phyloP scores from a whole-genome alignment of 2,329 filamentous ascomycete genomes.

The Rhynchosporium agropyri region DNA sequence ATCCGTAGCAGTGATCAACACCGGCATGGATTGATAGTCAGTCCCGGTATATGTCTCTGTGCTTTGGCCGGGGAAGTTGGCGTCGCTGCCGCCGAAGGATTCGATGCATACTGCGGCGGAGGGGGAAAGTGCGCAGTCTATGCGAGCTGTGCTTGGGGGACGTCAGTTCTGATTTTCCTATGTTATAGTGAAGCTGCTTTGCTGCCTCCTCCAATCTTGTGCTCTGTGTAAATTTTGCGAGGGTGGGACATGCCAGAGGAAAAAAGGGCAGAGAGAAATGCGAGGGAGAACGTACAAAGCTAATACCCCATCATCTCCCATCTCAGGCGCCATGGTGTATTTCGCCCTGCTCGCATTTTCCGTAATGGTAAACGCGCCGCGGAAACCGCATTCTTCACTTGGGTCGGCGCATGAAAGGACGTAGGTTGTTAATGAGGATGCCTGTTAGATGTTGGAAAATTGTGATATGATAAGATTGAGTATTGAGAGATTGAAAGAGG shows the following conservation, averaged over 20 bases:
- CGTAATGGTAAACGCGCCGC: conserved; percentile 24
- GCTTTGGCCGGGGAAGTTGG: conserved; percentile 30
- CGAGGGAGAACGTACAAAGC: conserved; percentile 22
- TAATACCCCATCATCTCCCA: conserved; percentile 18
- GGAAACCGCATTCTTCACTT: conserved; percentile 23
- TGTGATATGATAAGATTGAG: too few species aligned
- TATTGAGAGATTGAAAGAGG: background rate
- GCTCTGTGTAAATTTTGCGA: background rate
- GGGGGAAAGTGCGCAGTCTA: conserved; percentile 31
- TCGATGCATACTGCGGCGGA: conserved; percentile 32
- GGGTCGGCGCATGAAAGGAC: conserved; percentile 27
- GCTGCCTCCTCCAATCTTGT: background rate
- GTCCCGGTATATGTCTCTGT: conserved; percentile 28
- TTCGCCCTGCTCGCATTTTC: conserved; percentile 29
- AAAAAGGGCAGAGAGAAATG: background rate
- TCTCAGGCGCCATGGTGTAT: conserved; percentile 27
- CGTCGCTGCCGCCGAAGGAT: conserved; percentile 29
- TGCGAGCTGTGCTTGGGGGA: conserved; percentile 25
- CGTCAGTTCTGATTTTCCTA: background rate
- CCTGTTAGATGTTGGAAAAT: conserved; percentile 15
- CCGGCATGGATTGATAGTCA: conserved; percentile 28
- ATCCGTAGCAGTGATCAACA: conserved; percentile 23
- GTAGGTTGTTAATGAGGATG: conserved; percentile 34
- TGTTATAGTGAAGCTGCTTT: too few species aligned
- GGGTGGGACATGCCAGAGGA: background rate